Conservation (phyloP, 2,329 filamentous ascomycete genomes). For the Penicillium occitanis region DNA sequence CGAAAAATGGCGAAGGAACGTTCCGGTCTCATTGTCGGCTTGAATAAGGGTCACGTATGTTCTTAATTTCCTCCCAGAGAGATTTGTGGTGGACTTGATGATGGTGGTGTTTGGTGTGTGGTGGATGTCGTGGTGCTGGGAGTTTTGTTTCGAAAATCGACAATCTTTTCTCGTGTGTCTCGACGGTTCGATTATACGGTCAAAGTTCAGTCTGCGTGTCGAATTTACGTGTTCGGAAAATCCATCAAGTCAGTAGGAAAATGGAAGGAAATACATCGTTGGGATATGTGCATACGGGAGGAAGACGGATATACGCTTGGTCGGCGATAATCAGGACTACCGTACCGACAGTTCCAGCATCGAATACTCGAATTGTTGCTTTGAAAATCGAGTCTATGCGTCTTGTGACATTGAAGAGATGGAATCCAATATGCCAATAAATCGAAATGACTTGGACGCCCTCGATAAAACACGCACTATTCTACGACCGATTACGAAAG, state of each 20-base stretch:
- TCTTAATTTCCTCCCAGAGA: not conserved
- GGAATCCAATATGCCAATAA: not conserved
- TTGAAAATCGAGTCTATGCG: not conserved
- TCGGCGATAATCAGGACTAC: not conserved
- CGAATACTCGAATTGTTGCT: not conserved
- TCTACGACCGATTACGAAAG: not conserved
- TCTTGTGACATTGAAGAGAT: not conserved
- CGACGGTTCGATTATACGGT: not conserved
- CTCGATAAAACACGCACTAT: not conserved
- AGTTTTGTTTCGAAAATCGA: not conserved
- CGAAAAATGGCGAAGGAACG: conserved; percentile 53
- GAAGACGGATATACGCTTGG: not conserved
- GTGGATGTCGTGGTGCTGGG: conserved; percentile 7
- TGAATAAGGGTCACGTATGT: conserved; percentile 69
- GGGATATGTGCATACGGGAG: not conserved
- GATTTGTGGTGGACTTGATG: not conserved
- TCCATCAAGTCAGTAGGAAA: too few species aligned
- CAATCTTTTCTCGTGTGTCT: not conserved
- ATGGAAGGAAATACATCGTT: not conserved
- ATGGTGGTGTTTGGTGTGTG: not conserved
- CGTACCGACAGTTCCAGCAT: not conserved
- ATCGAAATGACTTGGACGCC: not conserved
- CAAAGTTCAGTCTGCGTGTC: not conserved
- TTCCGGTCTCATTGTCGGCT: conserved; percentile 58
- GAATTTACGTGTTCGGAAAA: not conserved